Percentiles rank a stretch among this genome's conserved stretches.
These are phyloP conservation scores for Sugiyamaella chiloensis DNA, from an alignment of 805 yeast genomes.

Conservation along the genomic window DNA sequence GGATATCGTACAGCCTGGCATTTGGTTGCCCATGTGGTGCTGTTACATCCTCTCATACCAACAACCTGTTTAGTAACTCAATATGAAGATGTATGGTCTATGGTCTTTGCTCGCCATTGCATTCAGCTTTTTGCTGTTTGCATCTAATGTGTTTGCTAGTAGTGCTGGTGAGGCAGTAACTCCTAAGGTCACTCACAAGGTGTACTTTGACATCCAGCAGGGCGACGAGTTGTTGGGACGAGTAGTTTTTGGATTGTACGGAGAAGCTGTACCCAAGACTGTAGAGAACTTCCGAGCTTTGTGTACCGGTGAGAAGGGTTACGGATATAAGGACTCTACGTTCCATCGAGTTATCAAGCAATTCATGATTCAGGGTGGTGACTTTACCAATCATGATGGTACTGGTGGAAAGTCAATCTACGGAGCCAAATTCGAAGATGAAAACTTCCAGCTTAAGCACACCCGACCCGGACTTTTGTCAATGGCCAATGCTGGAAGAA, in stretches of 20 bases:
- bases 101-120: constrained; percentile 24
- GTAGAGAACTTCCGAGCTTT: constrained; percentile 84
- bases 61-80: background rate
- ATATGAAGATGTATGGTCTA: constrained; percentile 27
- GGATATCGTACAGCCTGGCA: background rate
- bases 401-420: constrained; percentile 78
- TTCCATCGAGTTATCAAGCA: constrained; percentile 73
- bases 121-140: constrained; percentile 20
- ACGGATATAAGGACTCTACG: constrained; percentile 59
- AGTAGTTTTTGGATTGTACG: constrained; percentile 82
- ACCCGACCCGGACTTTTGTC: constrained; percentile 65
- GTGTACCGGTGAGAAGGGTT: constrained; percentile 68
- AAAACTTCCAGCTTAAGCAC: constrained; percentile 58
- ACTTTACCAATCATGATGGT: constrained; percentile 60
- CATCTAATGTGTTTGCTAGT: constrained; percentile 19
- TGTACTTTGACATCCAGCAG: constrained; percentile 80
- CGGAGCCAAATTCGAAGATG: constrained; percentile 73
- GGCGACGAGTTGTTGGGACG: constrained; percentile 78
- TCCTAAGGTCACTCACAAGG: constrained; percentile 67
- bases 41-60: background rate
- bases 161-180: constrained; percentile 20
- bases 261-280: constrained; percentile 82
- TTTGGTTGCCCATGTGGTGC: background rate
- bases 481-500: constrained; percentile 74
- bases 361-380: constrained; percentile 89